Evolutionary conservation across 1,139 yeast species (phyloP).

Genomic region (Yamadazyma sp.): DNA sequence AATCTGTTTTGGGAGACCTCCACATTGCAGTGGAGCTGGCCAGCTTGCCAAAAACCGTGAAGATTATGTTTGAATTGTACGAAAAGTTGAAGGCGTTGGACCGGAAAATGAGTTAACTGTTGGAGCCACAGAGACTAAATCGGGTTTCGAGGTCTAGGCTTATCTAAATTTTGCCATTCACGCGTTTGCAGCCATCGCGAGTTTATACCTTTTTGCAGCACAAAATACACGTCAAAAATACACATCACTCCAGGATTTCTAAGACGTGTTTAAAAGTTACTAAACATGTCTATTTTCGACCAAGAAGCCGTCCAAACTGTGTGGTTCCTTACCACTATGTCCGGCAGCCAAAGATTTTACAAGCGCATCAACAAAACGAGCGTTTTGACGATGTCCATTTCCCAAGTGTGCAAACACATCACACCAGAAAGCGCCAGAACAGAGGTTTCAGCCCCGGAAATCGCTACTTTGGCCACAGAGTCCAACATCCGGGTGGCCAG

Average conservation of each 20-base stretch:
- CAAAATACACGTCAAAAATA: too few relatives aligned
- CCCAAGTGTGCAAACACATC: slow-evolving; percentile 43
- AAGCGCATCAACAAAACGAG: slow-evolving; percentile 24
- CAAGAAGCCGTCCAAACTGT: slow-evolving; percentile 10
- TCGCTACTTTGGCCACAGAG: too few relatives aligned
- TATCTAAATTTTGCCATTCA: too few relatives aligned
- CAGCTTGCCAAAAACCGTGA: slow-evolving; percentile 28
- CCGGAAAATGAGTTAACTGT: slow-evolving; percentile 15
- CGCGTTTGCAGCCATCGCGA: slow-evolving; percentile 5
- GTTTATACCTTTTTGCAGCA: slow-evolving; percentile 10
- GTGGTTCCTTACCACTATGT: slow-evolving; percentile 10
- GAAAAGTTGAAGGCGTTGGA: slow-evolving; percentile 34
- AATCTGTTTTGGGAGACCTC: slow-evolving; percentile 22
- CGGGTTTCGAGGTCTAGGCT: too few relatives aligned
- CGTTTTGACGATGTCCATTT: slow-evolving; percentile 45
- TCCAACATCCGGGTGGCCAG: slow-evolving; percentile 29
- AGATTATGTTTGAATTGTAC: slow-evolving; percentile 30
- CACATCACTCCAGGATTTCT: too few relatives aligned
- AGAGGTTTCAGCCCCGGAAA: too few relatives aligned
- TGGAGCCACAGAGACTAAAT: too few relatives aligned
- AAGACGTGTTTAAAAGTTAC: too few relatives aligned
- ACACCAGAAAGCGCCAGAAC: slow-evolving; percentile 18
- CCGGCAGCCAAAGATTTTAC: slow-evolving; percentile 12
- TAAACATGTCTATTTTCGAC: slow-evolving; percentile 3
- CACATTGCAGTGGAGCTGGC: slow-evolving; percentile 22